Conservation (phyloP, 2,329 filamentous ascomycete genomes). For the Thyridium curvatum region DNA sequence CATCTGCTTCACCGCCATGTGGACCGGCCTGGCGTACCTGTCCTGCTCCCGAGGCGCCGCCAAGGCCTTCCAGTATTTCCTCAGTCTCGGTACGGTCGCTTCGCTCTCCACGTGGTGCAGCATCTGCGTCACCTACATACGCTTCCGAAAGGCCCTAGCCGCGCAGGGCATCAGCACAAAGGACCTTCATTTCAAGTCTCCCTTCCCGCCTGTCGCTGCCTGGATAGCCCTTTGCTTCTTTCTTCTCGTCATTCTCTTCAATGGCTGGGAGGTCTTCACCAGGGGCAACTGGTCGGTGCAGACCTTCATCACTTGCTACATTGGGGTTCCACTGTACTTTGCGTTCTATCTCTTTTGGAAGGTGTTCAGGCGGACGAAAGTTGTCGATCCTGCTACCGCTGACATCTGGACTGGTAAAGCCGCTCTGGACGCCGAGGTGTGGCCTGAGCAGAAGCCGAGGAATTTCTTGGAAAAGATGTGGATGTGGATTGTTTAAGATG, state of each 20-base stretch:
- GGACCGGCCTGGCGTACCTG: constrained; percentile 64
- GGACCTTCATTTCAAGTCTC: too few species aligned
- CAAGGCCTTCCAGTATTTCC: constrained; percentile 64
- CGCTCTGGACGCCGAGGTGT: constrained; percentile 42
- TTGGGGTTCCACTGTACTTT: constrained; percentile 16
- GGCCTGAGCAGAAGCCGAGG: constrained; percentile 33
- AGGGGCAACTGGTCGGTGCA: constrained; percentile 16
- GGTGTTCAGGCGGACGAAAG: constrained; percentile 15
- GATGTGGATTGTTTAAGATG: constrained; percentile 51
- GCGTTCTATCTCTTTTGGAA: constrained; percentile 19
- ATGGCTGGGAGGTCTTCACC: constrained; percentile 18
- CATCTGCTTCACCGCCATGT: constrained; percentile 46
- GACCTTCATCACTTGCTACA: constrained; percentile 17
- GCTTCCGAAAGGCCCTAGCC: constrained; percentile 52
- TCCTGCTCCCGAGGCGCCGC: constrained; percentile 58
- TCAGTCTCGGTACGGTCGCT: constrained; percentile 54
- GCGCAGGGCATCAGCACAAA: constrained; percentile 30
- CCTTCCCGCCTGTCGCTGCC: too few species aligned
- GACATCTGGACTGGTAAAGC: constrained; percentile 57
- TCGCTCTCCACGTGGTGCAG: constrained; percentile 53
- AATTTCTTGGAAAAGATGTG: constrained; percentile 46
- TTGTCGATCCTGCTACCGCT: constrained; percentile 32
- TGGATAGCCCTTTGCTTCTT: too few species aligned
- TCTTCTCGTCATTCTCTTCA: constrained; percentile 19
- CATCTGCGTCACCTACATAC: constrained; percentile 51